These are phyloP conservation scores for Areca catechu DNA, from an alignment of 176 grass and related monocot genomes.

Conservation along the genomic window DNA sequence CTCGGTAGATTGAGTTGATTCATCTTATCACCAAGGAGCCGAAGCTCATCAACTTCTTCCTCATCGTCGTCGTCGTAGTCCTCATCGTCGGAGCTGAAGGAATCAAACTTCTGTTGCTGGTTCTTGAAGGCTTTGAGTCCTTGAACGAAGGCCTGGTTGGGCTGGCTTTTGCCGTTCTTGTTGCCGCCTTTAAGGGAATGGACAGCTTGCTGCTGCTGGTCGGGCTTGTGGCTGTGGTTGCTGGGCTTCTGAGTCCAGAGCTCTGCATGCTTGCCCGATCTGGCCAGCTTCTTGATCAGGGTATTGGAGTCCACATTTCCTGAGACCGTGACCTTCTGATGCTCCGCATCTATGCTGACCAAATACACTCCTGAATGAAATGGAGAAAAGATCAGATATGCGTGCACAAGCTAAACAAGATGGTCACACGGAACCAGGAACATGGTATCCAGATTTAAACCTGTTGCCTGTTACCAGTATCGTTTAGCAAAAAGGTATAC, in stretches of 20 bases:
- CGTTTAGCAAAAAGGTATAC: no score
- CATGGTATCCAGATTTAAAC: not conserved
- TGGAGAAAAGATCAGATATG: not conserved
- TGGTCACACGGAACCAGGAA: not conserved
- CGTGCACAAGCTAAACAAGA: slow-evolving; percentile 1
- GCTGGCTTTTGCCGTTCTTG: slow-evolving; percentile 45
- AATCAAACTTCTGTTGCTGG: slow-evolving; percentile 59
- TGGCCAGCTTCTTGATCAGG: slow-evolving; percentile 73
- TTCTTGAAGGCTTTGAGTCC: slow-evolving; percentile 84
- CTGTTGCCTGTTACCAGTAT: no score
- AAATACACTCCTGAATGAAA: slow-evolving; percentile 65
- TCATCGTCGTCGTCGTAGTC: slow-evolving; percentile 47
- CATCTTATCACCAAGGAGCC: slow-evolving; percentile 45
- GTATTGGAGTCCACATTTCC: slow-evolving; percentile 55
- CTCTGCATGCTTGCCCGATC: slow-evolving; percentile 78
- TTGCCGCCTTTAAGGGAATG: slow-evolving; percentile 29
- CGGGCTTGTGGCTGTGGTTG: slow-evolving; percentile 47
- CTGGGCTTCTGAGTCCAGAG: slow-evolving; percentile 55
- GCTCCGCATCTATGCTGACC: slow-evolving; percentile 75
- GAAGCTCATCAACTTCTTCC: slow-evolving; percentile 50
- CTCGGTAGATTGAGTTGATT: slow-evolving; percentile 54
- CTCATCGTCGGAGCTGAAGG: slow-evolving; percentile 49
- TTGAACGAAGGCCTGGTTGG: slow-evolving; percentile 68
- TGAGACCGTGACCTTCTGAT: slow-evolving; percentile 83
- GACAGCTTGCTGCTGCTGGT: slow-evolving; percentile 21